These are phyloP conservation scores for Capsicum chinense DNA, from an alignment of 257 asterid genomes.

Conservation along the genomic window DNA sequence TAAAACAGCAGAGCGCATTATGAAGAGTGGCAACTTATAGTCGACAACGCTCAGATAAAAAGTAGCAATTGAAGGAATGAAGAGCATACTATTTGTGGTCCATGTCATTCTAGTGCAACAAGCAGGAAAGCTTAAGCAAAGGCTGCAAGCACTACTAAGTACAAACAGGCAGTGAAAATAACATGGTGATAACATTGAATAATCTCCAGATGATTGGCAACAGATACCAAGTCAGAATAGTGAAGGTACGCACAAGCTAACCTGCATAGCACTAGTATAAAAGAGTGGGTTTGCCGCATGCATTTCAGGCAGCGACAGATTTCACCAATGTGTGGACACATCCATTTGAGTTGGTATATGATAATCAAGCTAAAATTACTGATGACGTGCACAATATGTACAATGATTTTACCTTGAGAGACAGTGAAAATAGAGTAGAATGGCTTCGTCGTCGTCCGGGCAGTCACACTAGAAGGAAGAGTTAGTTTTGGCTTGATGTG, in stretches of 20 bases:
- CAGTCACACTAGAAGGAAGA: conserved; percentile 20
- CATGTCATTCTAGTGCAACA: conserved; percentile 68
- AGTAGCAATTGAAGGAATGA: background rate
- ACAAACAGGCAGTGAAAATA: conserved; percentile 50
- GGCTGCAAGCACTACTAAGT: too few relatives aligned
- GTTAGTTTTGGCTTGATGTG: background rate
- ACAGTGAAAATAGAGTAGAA: background rate
- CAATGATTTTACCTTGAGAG: conserved; percentile 58
- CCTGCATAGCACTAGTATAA: background rate
- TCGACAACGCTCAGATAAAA: background rate
- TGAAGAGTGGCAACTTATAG: background rate
- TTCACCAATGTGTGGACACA: too few relatives aligned
- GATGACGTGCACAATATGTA: conserved; percentile 49
- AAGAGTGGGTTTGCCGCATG: conserved; percentile 69
- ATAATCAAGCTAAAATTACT: conserved; percentile 55
- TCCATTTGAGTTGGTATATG: conserved; percentile 61
- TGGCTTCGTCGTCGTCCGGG: background rate
- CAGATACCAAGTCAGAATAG: background rate
- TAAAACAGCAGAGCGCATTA: too few relatives aligned
- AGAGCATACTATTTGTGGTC: conserved; percentile 40
- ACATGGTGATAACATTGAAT: conserved; percentile 70
- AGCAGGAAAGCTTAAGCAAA: conserved; percentile 70
- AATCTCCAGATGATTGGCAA: background rate
- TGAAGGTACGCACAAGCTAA: background rate
- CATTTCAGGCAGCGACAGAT: too few relatives aligned